Base-by-base conservation (phyloP, 1,139 yeast species). In the Diutina siamensis region DNA sequence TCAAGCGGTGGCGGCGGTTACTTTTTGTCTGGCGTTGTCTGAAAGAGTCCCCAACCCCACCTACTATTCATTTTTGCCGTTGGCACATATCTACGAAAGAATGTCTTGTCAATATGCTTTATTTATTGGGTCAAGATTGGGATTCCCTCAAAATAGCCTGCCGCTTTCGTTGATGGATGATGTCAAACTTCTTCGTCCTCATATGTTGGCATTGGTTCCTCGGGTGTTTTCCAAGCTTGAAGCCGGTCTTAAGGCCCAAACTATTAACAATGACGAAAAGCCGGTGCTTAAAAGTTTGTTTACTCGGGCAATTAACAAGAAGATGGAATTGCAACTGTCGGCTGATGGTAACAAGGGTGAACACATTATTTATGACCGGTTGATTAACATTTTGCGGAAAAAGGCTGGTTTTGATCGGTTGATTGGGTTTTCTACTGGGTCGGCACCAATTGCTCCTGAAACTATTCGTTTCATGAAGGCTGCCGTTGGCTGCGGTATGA, bases 141-240 rank as follows among this genome's bases (percentile, higher is more conserved):
- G 72, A 3, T 65, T 70, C 57, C 75, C 76, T 19, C 78, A 71
- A 54, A 65, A 68, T 13, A 62, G 71, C 1, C 64, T 70, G 15
- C 71, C 73, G 2, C 53, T 61, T 40, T 62, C 70, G 4, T 58
- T 69, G 40, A 49, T 69, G 47, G 72, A 68, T 19, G 74, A 69
- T 51, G 55, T 68, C 38, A 58, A 61, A 49, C 47, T 52, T 9
- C 59, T 66, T 48, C 61, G 61, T 50, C 75, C 75, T 7, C 52
- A 50, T 18, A 28, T 46, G 18, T 49, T 58, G 46, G 55, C 55
- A 3, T 49, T 58, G 38, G 61, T 58, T 15, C 62, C 62, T 3
- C 50, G 62, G 20, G 61, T 58, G 8, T 53, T 48, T 45, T 53
- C 57, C 46, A 58, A 55, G 49, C 50, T 58, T 41, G 62, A 58